Evolutionary conservation across 129 eudicot genomes (phyloP).

Genomic region (Glebionis coronaria): DNA sequence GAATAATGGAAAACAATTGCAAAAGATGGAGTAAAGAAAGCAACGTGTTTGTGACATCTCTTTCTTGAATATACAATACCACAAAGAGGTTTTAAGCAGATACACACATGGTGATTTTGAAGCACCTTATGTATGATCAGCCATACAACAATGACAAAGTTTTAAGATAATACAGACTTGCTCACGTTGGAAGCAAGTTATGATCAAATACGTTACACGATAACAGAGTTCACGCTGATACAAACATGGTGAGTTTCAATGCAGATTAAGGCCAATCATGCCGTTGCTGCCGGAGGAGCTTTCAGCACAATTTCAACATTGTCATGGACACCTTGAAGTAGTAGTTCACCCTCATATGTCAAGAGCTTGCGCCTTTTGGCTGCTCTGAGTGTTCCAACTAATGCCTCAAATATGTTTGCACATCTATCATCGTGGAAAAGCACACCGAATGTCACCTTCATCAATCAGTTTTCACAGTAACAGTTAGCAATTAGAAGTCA

Average conservation of each 20-base stretch:
- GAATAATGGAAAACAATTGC: too few relatives aligned
- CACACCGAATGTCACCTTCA: slow-evolving; percentile 93
- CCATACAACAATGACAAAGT: neutral
- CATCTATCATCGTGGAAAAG: slow-evolving; percentile 89
- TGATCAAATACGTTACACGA: neutral
- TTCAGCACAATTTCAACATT: slow-evolving; percentile 77
- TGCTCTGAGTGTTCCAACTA: slow-evolving; percentile 94
- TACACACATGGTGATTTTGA: neutral
- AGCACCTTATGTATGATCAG: neutral
- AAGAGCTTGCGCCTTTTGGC: slow-evolving; percentile 88
- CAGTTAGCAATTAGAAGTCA: slow-evolving; percentile 6
- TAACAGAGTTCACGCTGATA: neutral
- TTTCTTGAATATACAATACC: too few relatives aligned
- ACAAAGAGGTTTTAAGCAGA: neutral
- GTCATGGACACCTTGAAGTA: slow-evolving; percentile 98
- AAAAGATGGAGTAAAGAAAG: too few relatives aligned
- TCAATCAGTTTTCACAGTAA: neutral
- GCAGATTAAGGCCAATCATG: slow-evolving; percentile 4
- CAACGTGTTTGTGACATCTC: too few relatives aligned
- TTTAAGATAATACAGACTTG: neutral
- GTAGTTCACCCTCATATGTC: slow-evolving; percentile 88
- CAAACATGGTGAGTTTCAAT: neutral
- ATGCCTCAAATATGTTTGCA: slow-evolving; percentile 96
- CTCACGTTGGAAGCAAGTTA: neutral
- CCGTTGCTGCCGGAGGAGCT: slow-evolving; percentile 45